phyloP scores from a whole-genome alignment of 75 land plant species.

The Ceratopteris richardii region DNA sequence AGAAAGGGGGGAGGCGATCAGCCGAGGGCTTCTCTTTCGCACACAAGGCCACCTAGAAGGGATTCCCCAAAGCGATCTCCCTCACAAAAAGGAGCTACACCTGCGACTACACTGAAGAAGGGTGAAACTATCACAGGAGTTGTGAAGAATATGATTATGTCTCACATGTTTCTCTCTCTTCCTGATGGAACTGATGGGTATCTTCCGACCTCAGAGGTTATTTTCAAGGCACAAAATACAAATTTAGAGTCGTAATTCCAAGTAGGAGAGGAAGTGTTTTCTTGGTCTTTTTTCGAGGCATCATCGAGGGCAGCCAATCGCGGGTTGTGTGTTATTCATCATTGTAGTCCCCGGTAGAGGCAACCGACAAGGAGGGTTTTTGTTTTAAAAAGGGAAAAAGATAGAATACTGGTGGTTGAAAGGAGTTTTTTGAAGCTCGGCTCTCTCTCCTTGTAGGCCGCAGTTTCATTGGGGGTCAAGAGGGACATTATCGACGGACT shows the following conservation, averaged over 20 bases:
- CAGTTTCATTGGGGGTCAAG: no score
- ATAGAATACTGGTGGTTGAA: no score
- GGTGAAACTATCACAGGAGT: slow-evolving; percentile 71
- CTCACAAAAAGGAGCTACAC: not conserved
- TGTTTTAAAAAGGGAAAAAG: no score
- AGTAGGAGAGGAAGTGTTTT: slow-evolving; percentile 82
- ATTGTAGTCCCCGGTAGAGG: no score
- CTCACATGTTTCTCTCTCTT: slow-evolving; percentile 70
- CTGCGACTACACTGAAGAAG: slow-evolving; percentile 45
- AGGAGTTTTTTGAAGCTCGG: no score
- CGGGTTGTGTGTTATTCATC: no score
- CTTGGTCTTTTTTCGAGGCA: no score
- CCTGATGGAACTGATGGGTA: slow-evolving; percentile 91
- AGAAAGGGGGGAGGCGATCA: slow-evolving; percentile 2
- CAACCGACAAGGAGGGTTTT: no score
- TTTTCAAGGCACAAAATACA: slow-evolving; percentile 26
- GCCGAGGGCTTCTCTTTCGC: not conserved
- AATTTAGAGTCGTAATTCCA: slow-evolving; percentile 41
- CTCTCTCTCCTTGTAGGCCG: no score
- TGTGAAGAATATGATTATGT: slow-evolving; percentile 60
- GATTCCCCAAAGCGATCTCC: not conserved
- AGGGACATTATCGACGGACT: no score
- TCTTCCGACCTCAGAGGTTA: slow-evolving; percentile 53
- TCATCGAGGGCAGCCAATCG: no score
- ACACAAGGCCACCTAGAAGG: not conserved